Base-by-base conservation (phyloP, 1,284 basidiomycete species). In the Tetrapyrgos nigripes region DNA sequence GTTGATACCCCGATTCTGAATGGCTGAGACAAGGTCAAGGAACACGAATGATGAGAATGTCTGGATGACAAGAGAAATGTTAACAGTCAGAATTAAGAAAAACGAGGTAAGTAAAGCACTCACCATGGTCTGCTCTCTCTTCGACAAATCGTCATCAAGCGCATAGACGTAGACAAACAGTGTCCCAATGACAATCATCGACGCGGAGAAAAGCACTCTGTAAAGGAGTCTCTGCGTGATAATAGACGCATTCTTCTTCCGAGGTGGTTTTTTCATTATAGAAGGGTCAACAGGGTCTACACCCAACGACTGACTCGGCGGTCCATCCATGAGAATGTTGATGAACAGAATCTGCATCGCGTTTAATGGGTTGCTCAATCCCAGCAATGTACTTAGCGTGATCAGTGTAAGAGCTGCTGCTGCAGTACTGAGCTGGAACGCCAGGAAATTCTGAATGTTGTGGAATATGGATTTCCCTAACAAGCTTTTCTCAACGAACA, bases 261-360 rank as follows among this genome's bases (percentile, higher is more conserved):
- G 81, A 14, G 97, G 97, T 1, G 94, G 95, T 60, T 88, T 84
- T 26, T 85, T 84, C 93, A 98, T 98, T 31, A 97, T 88, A 21
- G 91, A 91, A 21, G 87, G 87, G 71, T 97, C 93, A 23, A 97
- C 93, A 9, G 97, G 97, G 76, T 99, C 97, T 4, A 99, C 97
- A 51, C 97, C 97, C 46, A 99, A 83, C 50, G 93, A 95, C 75
- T 98, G 96, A 70, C 93, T 95, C 2, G 96, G 96, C 14, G 96
- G 96, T 24, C 56, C 97, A 68, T 98, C 96, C 96, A 98, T 98
- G 53, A 98, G 85, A 70, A 98, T 98, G 76, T 98, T 98, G 73
- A 98, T 98, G 74, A 98, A 98, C 24, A 99, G 80, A 67, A 99
- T 98, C 75, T 98, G 96, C 96, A 98, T 98, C 3, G 97, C 91